Conservation (phyloP, 768 basidiomycete species). For the Phallus indusiatus region DNA sequence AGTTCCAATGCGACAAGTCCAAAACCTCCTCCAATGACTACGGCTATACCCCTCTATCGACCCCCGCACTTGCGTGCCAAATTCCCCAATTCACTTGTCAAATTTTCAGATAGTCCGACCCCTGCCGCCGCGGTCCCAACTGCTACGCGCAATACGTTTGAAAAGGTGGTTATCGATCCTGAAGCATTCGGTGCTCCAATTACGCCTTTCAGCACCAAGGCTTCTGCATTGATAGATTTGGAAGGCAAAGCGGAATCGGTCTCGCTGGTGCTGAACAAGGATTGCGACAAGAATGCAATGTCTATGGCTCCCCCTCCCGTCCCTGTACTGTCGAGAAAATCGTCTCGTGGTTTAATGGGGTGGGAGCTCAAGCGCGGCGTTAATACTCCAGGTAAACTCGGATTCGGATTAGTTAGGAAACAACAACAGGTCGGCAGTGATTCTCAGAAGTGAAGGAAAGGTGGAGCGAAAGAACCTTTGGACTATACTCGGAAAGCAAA, state of each 20-base stretch:
- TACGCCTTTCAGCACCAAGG: not conserved
- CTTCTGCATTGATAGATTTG: not conserved
- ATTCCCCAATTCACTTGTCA: not conserved
- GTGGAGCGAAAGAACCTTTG: not conserved
- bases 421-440: not conserved
- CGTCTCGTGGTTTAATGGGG: not conserved
- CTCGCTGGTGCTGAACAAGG: not conserved
- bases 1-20: not conserved
- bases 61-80: not conserved
- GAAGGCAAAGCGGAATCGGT: not conserved
- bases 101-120: not conserved
- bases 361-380: conserved; percentile 3
- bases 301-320: not conserved
- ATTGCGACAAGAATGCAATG: not conserved
- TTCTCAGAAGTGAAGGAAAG: not conserved
- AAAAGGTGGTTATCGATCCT: not conserved
- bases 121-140: not conserved
- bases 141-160: not conserved
- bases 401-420: conserved; percentile 5
- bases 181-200: not conserved
- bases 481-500: not conserved
- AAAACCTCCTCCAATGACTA: not conserved
- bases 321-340: not conserved
- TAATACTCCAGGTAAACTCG: not conserved
- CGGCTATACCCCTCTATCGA: not conserved